phyloP scores from a whole-genome alignment of 805 yeast species.

The Komagataella mondaviorum region DNA sequence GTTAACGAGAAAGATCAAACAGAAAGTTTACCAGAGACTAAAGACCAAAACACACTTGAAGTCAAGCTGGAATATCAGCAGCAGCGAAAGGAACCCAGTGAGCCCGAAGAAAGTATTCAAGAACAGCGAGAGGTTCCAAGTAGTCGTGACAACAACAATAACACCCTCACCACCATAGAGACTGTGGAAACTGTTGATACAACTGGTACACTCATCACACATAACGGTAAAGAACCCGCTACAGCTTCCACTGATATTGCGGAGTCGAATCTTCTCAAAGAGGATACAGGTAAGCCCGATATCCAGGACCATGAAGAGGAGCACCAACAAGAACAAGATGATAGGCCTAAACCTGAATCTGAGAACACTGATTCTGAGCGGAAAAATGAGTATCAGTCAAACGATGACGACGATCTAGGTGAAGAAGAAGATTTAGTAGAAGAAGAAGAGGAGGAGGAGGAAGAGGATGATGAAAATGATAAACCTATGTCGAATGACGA shows the following conservation, averaged over 20 bases:
- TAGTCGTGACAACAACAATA: not conserved
- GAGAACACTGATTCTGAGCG: conserved; percentile 12
- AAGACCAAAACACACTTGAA: not conserved
- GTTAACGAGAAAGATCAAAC: conserved; percentile 4
- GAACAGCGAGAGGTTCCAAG: not conserved
- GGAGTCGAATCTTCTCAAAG: conserved; percentile 1
- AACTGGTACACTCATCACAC: not conserved
- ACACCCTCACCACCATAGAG: not conserved
- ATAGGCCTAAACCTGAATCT: conserved; percentile 11
- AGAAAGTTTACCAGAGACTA: not conserved
- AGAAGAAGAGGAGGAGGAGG: conserved; percentile 10
- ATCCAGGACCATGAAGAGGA: conserved; percentile 4
- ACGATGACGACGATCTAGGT: conserved; percentile 10
- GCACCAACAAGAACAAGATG: conserved; percentile 9
- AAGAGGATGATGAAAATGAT: conserved; percentile 12
- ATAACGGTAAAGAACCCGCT: not conserved
- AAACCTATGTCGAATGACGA: conserved; percentile 4
- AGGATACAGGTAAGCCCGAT: conserved; percentile 1
- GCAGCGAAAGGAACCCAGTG: not conserved
- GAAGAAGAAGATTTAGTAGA: conserved; percentile 11
- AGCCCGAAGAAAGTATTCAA: not conserved
- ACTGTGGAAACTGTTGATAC: not conserved
- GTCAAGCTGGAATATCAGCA: not conserved
- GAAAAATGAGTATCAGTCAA: conserved; percentile 12
- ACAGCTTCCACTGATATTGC: not conserved